Evolutionary conservation across 306 rosid species (phyloP), one percentile per base, ranked within the genome.

Genomic region (Cyamopsis tetragonoloba): DNA sequence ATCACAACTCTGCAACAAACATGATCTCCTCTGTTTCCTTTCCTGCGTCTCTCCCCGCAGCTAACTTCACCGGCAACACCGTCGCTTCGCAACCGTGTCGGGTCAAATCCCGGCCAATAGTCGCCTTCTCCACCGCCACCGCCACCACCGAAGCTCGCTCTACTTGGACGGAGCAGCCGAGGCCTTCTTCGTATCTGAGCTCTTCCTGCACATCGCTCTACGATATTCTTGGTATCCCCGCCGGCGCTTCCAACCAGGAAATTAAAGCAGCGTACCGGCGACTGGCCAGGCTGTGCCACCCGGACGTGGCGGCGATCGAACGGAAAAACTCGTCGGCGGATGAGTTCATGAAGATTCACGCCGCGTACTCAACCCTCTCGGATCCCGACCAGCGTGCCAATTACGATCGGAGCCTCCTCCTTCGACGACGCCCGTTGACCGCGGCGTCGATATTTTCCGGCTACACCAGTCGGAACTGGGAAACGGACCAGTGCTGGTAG

Each of bases 401-500:
- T 9, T 95, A 95, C 75, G 96, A 95, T 17, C 66, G 81, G 69
- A 82, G 81, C 48, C 32, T 66, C 0, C 57, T 85, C 62, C 82
- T 78, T 10, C 79, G 80, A 28, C 71, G 7, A 22, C 89, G 81
- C 41, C 97, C 95, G 46, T 17, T 84, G 72, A 54, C 90, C 6
- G 28, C 46, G 69, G 59, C 65, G 6, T 55, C 87, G 3, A 51
- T 69, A n/a, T 83, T 66, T 2, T 74, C 95, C 17, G 82, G 96
- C 19, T 88, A 85, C 72, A 35, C 82, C 12, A 28, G 89, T 23
- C 86, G 91, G 79, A 92, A 80, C 28, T 92, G 98, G 98, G 98
- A 92, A 87, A 86, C 98, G 9, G 98, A 92, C 27, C 98, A 92
- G 96, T 92, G 98, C 80, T 92, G 96, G 98, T 92, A 86, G 82